A percentile compares a stretch with the other conserved stretches of the same genome.
These are phyloP conservation scores for Aspergillus fructus DNA, from an alignment of 2,329 filamentous ascomycete genomes.

Conservation along the genomic window DNA sequence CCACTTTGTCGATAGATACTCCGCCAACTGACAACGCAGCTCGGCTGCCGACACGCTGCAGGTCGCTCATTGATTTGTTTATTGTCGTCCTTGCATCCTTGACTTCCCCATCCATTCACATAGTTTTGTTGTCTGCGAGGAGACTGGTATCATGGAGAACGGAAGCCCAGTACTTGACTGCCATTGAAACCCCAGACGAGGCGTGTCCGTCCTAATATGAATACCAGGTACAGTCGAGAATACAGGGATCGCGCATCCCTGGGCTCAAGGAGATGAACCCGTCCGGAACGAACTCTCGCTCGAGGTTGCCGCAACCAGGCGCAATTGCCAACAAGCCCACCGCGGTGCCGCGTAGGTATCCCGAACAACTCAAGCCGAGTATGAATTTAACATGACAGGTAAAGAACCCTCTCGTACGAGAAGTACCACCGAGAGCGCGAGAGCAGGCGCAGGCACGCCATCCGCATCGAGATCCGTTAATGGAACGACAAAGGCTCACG, in stretches of 20 bases:
- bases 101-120: slow-evolving; percentile 1
- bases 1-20: slow-evolving; percentile 1
- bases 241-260: slow-evolving; percentile 32
- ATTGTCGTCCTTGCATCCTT: slow-evolving; percentile 8
- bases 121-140: not conserved
- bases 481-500: slow-evolving; percentile 45
- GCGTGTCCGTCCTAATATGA: slow-evolving; percentile 5
- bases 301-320: slow-evolving; percentile 45
- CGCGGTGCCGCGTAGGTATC: slow-evolving; percentile 40
- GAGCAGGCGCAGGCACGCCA: slow-evolving; percentile 23
- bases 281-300: slow-evolving; percentile 54
- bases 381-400: slow-evolving; percentile 27
- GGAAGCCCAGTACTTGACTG: slow-evolving; percentile 30
- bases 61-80: slow-evolving; percentile 7
- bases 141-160: slow-evolving; percentile 30
- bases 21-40: slow-evolving; percentile 13
- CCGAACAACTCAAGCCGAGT: slow-evolving; percentile 11
- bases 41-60: slow-evolving; percentile 17
- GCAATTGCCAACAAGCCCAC: slow-evolving; percentile 49
- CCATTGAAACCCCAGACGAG: not conserved
- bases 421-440: slow-evolving; percentile 48
- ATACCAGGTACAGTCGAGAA: slow-evolving; percentile 26
- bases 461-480: slow-evolving; percentile 30
- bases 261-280: slow-evolving; percentile 52
- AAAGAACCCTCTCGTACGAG: slow-evolving; percentile 49